Evolutionary conservation across 371 early-diverging fungal species (phyloP).

Genomic region (Apophysomyces ossiformis): DNA sequence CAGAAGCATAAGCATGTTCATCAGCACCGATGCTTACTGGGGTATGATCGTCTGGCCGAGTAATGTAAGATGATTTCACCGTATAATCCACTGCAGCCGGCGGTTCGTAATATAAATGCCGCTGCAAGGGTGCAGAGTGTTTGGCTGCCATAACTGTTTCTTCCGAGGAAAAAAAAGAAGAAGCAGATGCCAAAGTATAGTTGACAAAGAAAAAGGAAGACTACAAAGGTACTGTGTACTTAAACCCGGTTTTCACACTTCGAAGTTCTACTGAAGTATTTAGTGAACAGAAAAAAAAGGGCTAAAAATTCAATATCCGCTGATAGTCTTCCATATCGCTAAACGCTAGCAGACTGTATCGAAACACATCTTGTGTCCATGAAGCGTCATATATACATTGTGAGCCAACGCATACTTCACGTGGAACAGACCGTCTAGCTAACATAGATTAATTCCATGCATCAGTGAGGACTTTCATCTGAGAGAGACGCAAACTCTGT

Average conservation of each 20-base stretch:
- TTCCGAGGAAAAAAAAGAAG: neutral
- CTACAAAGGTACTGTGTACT: too few relatives aligned
- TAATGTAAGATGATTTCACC: neutral
- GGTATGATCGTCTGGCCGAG: slow-evolving; percentile 21
- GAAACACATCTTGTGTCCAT: too few relatives aligned
- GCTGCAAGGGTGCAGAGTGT: neutral
- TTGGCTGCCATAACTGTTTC: neutral
- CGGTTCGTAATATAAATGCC: slow-evolving; percentile 4
- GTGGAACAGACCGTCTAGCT: neutral
- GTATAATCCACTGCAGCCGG: neutral
- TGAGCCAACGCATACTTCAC: neutral
- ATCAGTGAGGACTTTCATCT: too few relatives aligned
- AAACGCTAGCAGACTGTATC: too few relatives aligned
- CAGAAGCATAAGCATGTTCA: slow-evolving; percentile 20
- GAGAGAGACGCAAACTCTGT: too few relatives aligned
- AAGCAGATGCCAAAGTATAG: neutral
- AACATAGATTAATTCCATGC: too few relatives aligned
- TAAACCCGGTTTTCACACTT: too few relatives aligned
- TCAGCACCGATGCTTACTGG: slow-evolving; percentile 23
- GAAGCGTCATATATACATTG: too few relatives aligned
- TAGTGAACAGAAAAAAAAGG: too few relatives aligned
- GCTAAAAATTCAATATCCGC: too few relatives aligned
- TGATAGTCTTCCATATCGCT: too few relatives aligned
- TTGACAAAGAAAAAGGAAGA: neutral
- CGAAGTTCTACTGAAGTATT: too few relatives aligned